Evolutionary conservation across 2,329 filamentous ascomycete species (phyloP).

Genomic region (Dryadomyces quercus-mongolicae): DNA sequence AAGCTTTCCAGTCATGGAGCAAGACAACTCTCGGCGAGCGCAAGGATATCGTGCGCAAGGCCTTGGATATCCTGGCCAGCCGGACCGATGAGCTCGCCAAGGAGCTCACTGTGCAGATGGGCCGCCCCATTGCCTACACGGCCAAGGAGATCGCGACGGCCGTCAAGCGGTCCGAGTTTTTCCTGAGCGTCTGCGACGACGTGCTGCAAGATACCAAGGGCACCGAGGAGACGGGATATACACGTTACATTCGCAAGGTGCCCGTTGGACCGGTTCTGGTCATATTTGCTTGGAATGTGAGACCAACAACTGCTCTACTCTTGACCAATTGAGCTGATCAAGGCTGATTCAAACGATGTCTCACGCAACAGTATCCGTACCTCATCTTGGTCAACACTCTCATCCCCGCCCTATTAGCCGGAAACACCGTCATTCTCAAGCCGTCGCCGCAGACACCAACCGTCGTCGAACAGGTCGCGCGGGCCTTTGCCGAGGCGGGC

Average conservation of each 20-base stretch:
- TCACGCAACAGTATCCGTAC: constrained; percentile 65
- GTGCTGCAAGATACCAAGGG: constrained; percentile 70
- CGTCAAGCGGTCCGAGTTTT: constrained; percentile 71
- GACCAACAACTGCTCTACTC: too few relatives aligned
- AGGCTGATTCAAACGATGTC: too few relatives aligned
- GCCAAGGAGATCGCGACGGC: constrained; percentile 76
- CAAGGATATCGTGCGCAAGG: constrained; percentile 69
- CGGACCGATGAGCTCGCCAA: constrained; percentile 69
- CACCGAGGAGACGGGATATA: constrained; percentile 78
- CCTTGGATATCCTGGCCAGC: constrained; percentile 56
- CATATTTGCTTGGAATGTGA: constrained; percentile 92
- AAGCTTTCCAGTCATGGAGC: constrained; percentile 66
- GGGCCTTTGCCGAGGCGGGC: constrained; percentile 68
- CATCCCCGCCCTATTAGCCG: constrained; percentile 79
- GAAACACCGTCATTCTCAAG: constrained; percentile 87
- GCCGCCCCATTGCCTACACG: constrained; percentile 78
- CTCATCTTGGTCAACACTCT: constrained; percentile 87
- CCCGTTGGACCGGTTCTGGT: constrained; percentile 80
- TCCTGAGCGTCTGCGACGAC: constrained; percentile 73
- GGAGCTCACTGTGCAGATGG: constrained; percentile 92
- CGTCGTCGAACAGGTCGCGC: constrained; percentile 70
- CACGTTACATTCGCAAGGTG: constrained; percentile 77
- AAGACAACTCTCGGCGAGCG: constrained; percentile 64
- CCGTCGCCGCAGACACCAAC: constrained; percentile 92
- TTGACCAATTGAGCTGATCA: too few relatives aligned